A percentile compares a stretch with the other conserved stretches of the same genome.
phyloP scores from a whole-genome alignment of 2,329 filamentous ascomycete species.

The Pseudogymnoascus sp. region DNA sequence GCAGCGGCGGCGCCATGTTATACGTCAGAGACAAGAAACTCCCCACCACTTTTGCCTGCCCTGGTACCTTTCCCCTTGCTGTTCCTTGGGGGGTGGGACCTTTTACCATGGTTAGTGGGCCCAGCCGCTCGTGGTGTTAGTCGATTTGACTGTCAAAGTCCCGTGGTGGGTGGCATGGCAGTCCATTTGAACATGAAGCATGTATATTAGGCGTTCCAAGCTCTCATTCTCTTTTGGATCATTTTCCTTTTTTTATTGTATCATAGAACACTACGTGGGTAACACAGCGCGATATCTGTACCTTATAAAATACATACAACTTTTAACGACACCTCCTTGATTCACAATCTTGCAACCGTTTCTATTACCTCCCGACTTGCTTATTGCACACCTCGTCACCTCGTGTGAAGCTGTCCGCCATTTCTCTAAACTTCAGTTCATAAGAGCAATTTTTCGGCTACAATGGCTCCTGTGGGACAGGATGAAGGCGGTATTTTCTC shows the following conservation, averaged over 20 bases:
- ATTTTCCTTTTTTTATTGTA: not conserved
- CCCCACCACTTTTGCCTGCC: not conserved
- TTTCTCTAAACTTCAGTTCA: too few species aligned
- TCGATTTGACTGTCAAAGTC: not conserved
- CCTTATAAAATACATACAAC: not conserved
- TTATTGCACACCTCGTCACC: not conserved
- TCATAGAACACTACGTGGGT: not conserved
- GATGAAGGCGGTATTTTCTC: too few species aligned
- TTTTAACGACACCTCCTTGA: not conserved
- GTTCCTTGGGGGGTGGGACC: not conserved
- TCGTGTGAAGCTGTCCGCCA: not conserved
- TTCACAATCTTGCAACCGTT: not conserved
- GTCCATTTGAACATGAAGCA: not conserved
- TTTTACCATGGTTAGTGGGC: not conserved
- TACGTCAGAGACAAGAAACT: not conserved
- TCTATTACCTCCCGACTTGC: not conserved
- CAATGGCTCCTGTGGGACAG: not conserved
- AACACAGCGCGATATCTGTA: not conserved
- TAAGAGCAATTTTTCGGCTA: not conserved
- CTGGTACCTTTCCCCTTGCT: not conserved
- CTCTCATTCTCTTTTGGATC: not conserved
- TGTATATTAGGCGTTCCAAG: not conserved
- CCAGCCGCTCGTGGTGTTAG: not conserved
- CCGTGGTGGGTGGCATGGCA: not conserved
- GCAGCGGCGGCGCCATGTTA: not conserved